Percentiles rank a stretch among this genome's conserved stretches.
phyloP scores from a whole-genome alignment of 169 alveolate genomes.

The Cryptosporidium bovis region DNA sequence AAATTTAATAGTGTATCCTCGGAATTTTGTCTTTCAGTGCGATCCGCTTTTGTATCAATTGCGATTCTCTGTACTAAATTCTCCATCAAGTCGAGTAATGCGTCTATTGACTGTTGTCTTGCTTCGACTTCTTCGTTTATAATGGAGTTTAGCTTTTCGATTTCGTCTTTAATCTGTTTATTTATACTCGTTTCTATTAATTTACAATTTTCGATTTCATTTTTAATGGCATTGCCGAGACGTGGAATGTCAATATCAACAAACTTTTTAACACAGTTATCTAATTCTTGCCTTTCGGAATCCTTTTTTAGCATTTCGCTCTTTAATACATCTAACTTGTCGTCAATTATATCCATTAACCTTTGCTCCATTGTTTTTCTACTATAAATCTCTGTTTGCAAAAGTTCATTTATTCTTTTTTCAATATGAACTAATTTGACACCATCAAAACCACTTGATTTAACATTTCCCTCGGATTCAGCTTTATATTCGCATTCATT shows the following conservation, averaged over 20 bases:
- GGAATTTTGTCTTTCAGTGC: constrained; percentile 66
- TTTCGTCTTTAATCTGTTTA: constrained; percentile 33
- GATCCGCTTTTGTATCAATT: constrained; percentile 45
- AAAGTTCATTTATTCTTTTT: constrained; percentile 36
- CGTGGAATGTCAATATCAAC: constrained; percentile 70
- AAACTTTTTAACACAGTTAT: constrained; percentile 59
- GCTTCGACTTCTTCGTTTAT: constrained; percentile 53
- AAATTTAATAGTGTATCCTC: constrained; percentile 43
- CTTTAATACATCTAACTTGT: constrained; percentile 31
- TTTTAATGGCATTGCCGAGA: constrained; percentile 50
- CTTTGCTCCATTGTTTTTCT: constrained; percentile 64
- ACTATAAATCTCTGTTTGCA: constrained; percentile 48
- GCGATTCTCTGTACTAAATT: constrained; percentile 70
- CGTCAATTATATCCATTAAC: constrained; percentile 59
- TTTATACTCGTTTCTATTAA: constrained; percentile 13
- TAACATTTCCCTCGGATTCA: not conserved
- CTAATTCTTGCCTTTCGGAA: constrained; percentile 50
- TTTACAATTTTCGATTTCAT: constrained; percentile 59
- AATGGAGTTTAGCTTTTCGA: constrained; percentile 9
- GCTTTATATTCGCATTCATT: not conserved
- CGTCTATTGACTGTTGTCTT: constrained; percentile 70
- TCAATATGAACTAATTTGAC: constrained; percentile 4
- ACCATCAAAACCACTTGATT: not conserved
- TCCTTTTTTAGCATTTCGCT: constrained; percentile 48
- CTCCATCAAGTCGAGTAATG: constrained; percentile 59